A percentile compares a stretch with the other conserved stretches of the same genome.
Evolutionary conservation across 2,329 filamentous ascomycete genomes (phyloP).

Genomic region (Penicillium concentricum): DNA sequence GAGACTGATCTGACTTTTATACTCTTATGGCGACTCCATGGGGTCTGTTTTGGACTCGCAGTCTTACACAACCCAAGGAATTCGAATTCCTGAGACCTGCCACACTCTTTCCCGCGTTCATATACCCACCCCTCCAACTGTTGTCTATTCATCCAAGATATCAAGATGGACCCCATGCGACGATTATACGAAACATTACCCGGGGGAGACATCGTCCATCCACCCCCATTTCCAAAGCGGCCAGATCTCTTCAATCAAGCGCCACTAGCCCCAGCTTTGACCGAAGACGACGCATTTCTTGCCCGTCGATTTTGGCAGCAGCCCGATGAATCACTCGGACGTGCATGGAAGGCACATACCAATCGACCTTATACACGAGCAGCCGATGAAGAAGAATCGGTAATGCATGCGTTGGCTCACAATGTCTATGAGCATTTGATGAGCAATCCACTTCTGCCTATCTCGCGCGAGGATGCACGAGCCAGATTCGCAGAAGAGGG

Average conservation of each 20-base stretch:
- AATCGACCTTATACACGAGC: conserved; percentile 6
- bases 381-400: not conserved
- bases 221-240: not conserved
- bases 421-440: conserved; percentile 37
- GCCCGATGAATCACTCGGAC: conserved; percentile 23
- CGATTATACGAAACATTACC: not conserved
- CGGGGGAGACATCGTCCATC: not conserved
- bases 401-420: conserved; percentile 23
- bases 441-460: conserved; percentile 19
- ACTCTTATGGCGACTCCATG: not conserved
- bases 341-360: conserved; percentile 7
- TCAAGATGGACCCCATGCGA: not conserved
- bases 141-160: not conserved
- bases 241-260: conserved; percentile 27
- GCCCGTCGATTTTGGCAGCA: conserved; percentile 31
- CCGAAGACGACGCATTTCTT: conserved; percentile 22
- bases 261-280: conserved; percentile 25
- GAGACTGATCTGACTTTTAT: not conserved
- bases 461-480: conserved; percentile 12
- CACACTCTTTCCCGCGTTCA: not conserved
- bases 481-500: conserved; percentile 8
- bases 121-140: not conserved
- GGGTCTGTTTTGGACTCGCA: conserved; percentile 19
- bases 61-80: conserved; percentile 7
- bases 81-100: not conserved